Base-by-base conservation (phyloP, 1,284 basidiomycete genomes). In the Apiotrichum mycotoxinovorans region DNA sequence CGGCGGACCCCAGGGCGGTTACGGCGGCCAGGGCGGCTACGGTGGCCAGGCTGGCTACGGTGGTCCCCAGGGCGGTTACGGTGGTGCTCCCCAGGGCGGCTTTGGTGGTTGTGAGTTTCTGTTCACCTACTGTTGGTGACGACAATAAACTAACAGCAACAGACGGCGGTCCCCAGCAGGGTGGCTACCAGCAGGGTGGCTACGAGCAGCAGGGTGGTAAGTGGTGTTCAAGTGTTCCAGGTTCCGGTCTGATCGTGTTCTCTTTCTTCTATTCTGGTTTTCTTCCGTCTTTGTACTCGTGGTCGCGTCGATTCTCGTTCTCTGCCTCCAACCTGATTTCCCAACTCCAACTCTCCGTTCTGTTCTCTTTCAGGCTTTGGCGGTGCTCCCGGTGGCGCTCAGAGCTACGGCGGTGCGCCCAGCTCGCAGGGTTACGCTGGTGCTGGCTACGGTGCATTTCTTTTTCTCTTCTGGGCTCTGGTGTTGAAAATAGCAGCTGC, bases 141-240 rank as follows among this genome's bases (percentile, higher is more conserved):
- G 3, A n/a, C 3, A 3, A 20, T n/a, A 23, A 11, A 26, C 37
- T 49, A 20, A 46, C 46, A 18, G 14, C 5, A 35, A 49, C n/a
- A n/a, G 48, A 49, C 48, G 48, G 35, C 25, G 48, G 15, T 49
- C 46, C 48, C 51, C 72, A 74, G 56, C 64, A 66, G 50, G 72
- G 71, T 38, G 78, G 79, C 51, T 74, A 75, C 68, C 74, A 76
- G 57, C 65, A 68, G 58, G 73, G 72, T 57, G 75, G 73, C 57
- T 74, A 77, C 69, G 71, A 58, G 54, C 53, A 61, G 49, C 63
- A 65, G 58, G 61, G 61, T 40, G 63, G 61, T 61, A 41, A 66
- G 60, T 63, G 33, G 41, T 45, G 17, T 49, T 37, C 46, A 46
- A 22, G 34, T 50, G 40, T 33, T 33, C 26, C 22, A 11, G 22